These are phyloP conservation scores for Penium margaritaceum DNA, from an alignment of 139 green algal species.

Conservation along the genomic window DNA sequence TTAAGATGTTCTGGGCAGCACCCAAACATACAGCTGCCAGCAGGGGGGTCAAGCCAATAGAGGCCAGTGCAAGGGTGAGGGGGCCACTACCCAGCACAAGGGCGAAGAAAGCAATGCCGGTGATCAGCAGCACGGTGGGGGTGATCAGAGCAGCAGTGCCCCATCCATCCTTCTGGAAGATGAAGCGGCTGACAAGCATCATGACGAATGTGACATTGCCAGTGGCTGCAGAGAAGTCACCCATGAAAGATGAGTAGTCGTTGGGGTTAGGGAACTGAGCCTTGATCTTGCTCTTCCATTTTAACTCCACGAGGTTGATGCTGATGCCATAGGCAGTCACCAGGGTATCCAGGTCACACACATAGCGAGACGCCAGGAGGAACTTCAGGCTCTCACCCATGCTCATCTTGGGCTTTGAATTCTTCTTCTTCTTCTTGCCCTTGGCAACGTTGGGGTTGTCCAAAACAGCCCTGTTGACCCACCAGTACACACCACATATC, in stretches of 20 bases:
- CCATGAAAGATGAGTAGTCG: conserved; percentile 37
- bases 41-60: conserved; percentile 78
- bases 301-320: conserved; percentile 99
- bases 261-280: conserved; percentile 58
- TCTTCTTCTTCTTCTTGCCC: conserved; percentile 54
- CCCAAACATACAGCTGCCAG: conserved; percentile 88
- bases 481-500: conserved; percentile 72
- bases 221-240: conserved; percentile 55
- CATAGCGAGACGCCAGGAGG: conserved; percentile 84
- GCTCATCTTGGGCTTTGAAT: conserved; percentile 39
- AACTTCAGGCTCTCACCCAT: conserved; percentile 87
- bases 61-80: conserved; percentile 66
- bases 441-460: conserved; percentile 44
- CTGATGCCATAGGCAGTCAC: conserved; percentile 92
- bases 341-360: conserved; percentile 84
- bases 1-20: conserved; percentile 94
- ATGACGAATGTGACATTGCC: conserved; percentile 87
- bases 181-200: conserved; percentile 85
- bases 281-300: conserved; percentile 99
- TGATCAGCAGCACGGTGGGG: conserved; percentile 82
- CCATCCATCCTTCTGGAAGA: conserved; percentile 94
- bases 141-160: conserved; percentile 87
- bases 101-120: conserved; percentile 85
- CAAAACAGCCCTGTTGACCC: conserved; percentile 72
- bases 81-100: conserved; percentile 73